Base-by-base conservation (phyloP, 495 filamentous ascomycete species). In the Achaetomiella virescens region DNA sequence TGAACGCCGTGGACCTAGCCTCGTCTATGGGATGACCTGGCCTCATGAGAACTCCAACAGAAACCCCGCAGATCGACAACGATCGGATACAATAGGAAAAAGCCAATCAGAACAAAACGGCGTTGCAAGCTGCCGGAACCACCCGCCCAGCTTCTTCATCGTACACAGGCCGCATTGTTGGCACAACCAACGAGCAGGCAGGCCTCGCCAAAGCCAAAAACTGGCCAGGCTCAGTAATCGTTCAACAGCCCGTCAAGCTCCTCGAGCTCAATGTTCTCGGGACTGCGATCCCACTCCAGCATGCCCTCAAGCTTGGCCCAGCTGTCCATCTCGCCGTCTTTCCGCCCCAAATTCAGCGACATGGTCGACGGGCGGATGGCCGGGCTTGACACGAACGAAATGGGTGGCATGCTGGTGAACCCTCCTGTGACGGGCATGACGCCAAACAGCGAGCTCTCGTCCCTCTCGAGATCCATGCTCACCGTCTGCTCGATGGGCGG, bases 191-290 rank as follows among this genome's bases (percentile, higher is more conserved):
- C 37, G 27, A 25, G 31, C 24, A 38, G 20, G 51, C 31, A 40
- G 50, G 54, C 54, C 21, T 24, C 25, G 14, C 18, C 49, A 40
- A 6, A 15, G 36, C 21, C 15, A 20, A 38, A 29, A 48, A 21
- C 27, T 37, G 40, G 6, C 38, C 27, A n/a, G 40, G 36, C 54
- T 78, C 71, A 88, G 58, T 84, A 87, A 37, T 79, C 82, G 52
- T 83, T 78, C 68, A 98, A 81, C 74, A 97, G 79, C 54, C 90
- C 84, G 66, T 98, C 93, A 2, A 98, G 80, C 77, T 98, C 93
- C 43, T 95, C 88, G 33, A 98, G 78, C 71, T 90, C 89, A 48
- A 98, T 83, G 50, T 82, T 89, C 71, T 97, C 93, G 0, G 90
- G 91, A 69, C 85, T 92, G 56, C 84, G 75, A 59, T 90, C 87